Evolutionary conservation across 495 filamentous ascomycete genomes (phyloP).

Genomic region (Podospora sp.): DNA sequence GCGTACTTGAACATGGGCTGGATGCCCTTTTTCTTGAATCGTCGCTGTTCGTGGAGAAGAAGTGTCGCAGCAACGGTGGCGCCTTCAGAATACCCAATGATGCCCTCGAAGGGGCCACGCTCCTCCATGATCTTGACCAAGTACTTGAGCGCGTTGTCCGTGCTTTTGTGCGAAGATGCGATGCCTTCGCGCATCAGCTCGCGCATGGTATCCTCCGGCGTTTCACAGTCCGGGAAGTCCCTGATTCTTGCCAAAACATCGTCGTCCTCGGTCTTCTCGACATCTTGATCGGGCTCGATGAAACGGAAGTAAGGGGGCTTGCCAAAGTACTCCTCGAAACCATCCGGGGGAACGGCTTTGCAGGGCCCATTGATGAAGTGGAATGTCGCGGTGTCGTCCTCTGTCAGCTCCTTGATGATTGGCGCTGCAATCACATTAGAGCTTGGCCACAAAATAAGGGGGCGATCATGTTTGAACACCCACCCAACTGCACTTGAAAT

Average conservation of each 20-base stretch:
- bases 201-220: constrained; percentile 53
- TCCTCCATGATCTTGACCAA: constrained; percentile 53
- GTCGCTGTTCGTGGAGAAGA: constrained; percentile 54
- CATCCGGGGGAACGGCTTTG: constrained; percentile 50
- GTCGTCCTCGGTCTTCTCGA: constrained; percentile 43
- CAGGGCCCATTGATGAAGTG: constrained; percentile 52
- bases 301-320: constrained; percentile 54
- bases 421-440: constrained; percentile 36
- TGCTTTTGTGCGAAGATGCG: constrained; percentile 45
- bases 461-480: background rate
- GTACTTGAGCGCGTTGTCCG: constrained; percentile 46
- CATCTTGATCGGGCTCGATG: constrained; percentile 49
- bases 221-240: constrained; percentile 52
- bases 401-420: constrained; percentile 49
- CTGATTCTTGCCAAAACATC: constrained; percentile 54
- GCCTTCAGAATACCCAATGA: constrained; percentile 66
- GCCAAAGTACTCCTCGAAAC: constrained; percentile 57
- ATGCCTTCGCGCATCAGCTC: constrained; percentile 54
- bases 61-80: constrained; percentile 60
- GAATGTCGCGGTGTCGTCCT: constrained; percentile 48
- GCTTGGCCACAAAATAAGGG: background rate
- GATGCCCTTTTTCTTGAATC: constrained; percentile 48
- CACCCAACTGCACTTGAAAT: constrained; percentile 57
- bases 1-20: constrained; percentile 57
- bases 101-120: constrained; percentile 53